Conservation (phyloP, 2,329 filamentous ascomycete species). For the Capronia coronata region DNA sequence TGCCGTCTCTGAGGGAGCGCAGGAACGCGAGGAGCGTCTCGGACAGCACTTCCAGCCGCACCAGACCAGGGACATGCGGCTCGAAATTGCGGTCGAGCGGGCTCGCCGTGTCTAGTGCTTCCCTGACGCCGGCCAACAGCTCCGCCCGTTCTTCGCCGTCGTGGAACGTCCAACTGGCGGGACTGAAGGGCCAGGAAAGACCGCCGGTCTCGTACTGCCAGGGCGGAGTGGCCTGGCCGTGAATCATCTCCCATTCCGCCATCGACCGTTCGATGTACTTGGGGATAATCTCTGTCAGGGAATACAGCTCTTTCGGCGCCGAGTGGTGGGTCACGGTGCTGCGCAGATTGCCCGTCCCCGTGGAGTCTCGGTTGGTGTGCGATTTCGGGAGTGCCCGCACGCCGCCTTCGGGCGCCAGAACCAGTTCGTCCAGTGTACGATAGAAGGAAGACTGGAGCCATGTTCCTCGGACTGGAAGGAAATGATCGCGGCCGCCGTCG, state of each 20-base stretch:
- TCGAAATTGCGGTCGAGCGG: conserved; percentile 57
- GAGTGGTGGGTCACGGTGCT: conserved; percentile 51
- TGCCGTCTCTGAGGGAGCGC: conserved; percentile 66
- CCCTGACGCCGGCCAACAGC: conserved; percentile 43
- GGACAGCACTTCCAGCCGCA: conserved; percentile 67
- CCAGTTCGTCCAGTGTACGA: conserved; percentile 79
- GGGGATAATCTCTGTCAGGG: conserved; percentile 74
- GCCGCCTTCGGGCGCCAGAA: conserved; percentile 69
- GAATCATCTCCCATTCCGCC: conserved; percentile 58
- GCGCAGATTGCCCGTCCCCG: conserved; percentile 16
- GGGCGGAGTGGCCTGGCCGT: conserved; percentile 40
- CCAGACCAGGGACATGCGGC: conserved; percentile 55
- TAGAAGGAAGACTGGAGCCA: conserved; percentile 83
- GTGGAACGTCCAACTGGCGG: conserved; percentile 44
- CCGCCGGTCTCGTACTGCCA: conserved; percentile 47
- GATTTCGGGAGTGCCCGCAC: conserved; percentile 61
- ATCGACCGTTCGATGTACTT: conserved; percentile 52
- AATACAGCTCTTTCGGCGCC: conserved; percentile 81
- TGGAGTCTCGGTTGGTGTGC: conserved; percentile 33
- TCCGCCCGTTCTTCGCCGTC: conserved; percentile 38
- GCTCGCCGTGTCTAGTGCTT: conserved; percentile 67
- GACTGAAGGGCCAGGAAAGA: conserved; percentile 54
- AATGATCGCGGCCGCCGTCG: conserved; percentile 78
- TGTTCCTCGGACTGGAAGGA: conserved; percentile 68
- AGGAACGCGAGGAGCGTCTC: conserved; percentile 71